phyloP scores from a whole-genome alignment of 1,284 basidiomycete genomes.

The Takashimella tepidaria region DNA sequence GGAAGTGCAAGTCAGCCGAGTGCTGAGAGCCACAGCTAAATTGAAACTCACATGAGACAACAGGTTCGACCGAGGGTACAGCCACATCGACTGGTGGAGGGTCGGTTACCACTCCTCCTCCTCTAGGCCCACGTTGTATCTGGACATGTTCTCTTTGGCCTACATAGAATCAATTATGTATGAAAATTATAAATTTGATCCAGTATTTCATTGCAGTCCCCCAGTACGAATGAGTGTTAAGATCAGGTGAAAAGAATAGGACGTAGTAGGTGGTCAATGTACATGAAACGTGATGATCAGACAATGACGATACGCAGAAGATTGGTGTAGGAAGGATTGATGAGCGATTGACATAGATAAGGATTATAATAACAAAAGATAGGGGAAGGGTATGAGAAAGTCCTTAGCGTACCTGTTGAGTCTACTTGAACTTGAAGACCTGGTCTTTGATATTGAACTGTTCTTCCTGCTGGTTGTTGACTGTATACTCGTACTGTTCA shows the following conservation, averaged over 20 bases:
- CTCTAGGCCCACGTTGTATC: not conserved
- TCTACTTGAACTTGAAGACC: conserved; percentile 28
- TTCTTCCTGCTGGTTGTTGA: not conserved
- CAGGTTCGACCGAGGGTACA: too few relatives aligned
- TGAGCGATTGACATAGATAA: conserved; percentile 15
- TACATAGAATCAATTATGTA: too few relatives aligned
- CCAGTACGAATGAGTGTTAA: too few relatives aligned
- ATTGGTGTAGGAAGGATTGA: conserved; percentile 3
- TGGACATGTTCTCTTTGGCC: not conserved
- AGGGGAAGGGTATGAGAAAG: not conserved
- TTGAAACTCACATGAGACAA: too few relatives aligned
- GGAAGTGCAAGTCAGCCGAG: too few relatives aligned
- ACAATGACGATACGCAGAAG: not conserved
- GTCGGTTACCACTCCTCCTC: not conserved
- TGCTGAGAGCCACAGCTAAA: too few relatives aligned
- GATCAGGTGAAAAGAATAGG: too few relatives aligned
- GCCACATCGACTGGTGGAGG: not conserved
- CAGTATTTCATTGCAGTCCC: too few relatives aligned
- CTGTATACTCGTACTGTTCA: not conserved
- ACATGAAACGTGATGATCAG: conserved; percentile 1
- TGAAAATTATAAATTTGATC: too few relatives aligned
- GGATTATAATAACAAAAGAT: conserved; percentile 12
- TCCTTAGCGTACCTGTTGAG: conserved; percentile 6
- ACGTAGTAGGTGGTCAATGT: too few relatives aligned
- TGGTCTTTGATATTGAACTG: conserved; percentile 31